These are phyloP conservation scores for Polychaeton citri DNA, from an alignment of 2,329 filamentous ascomycete species.

Conservation along the genomic window DNA sequence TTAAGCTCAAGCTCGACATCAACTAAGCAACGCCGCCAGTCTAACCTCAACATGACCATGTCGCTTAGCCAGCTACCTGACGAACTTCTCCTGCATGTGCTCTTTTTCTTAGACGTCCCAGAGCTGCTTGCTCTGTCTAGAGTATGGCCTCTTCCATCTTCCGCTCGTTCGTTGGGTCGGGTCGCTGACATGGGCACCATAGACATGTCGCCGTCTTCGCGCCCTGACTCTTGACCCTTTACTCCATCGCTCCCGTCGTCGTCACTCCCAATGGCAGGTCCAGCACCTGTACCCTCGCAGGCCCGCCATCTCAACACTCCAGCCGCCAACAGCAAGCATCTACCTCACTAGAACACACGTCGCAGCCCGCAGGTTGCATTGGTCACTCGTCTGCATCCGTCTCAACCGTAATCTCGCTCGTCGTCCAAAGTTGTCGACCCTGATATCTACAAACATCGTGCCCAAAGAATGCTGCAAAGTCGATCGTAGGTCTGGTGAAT, in stretches of 20 bases:
- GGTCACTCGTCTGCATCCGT: conserved; percentile 52
- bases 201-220: conserved; percentile 52
- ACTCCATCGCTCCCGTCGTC: conserved; percentile 49
- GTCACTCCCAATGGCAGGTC: conserved; percentile 41
- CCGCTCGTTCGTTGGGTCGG: neutral
- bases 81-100: conserved; percentile 32
- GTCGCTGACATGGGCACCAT: conserved; percentile 3
- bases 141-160: conserved; percentile 15
- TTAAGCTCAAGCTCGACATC: too few relatives aligned
- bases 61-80: conserved; percentile 18
- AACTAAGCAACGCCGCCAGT: too few relatives aligned
- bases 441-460: conserved; percentile 52
- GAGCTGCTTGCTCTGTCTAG: conserved; percentile 31
- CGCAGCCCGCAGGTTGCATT: conserved; percentile 49
- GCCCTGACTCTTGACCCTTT: conserved; percentile 50
- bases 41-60: neutral
- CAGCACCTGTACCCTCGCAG: conserved; percentile 43
- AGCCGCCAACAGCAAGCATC: conserved; percentile 51
- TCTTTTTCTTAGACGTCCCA: conserved; percentile 33
- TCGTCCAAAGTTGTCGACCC: conserved; percentile 45
- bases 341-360: conserved; percentile 54
- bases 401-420: conserved; percentile 48
- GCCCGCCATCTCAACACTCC: conserved; percentile 44
- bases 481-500: conserved; percentile 20
- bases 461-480: conserved; percentile 45